phyloP scores from a whole-genome alignment of 805 yeast species.

The Candida fluviatilis region DNA sequence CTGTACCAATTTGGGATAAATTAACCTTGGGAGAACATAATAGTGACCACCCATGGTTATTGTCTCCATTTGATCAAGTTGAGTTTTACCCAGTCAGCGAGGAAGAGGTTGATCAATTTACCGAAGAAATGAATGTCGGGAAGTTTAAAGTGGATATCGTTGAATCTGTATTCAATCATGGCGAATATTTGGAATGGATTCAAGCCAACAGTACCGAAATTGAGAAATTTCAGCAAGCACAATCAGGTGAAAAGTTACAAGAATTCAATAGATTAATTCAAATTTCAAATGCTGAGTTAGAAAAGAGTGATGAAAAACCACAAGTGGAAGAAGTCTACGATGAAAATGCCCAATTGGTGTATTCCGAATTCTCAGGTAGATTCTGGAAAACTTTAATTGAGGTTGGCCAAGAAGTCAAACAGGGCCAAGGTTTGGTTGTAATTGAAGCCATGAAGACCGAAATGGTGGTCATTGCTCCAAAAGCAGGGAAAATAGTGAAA shows the following conservation, averaged over 20 bases:
- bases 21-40: constrained; percentile 67
- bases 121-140: constrained; percentile 78
- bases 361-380: constrained; percentile 95
- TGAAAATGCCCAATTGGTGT: constrained; percentile 78
- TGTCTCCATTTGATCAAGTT: constrained; percentile 89
- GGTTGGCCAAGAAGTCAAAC: constrained; percentile 70
- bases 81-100: constrained; percentile 92
- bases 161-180: constrained; percentile 79
- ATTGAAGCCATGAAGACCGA: constrained; percentile 99
- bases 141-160: constrained; percentile 68
- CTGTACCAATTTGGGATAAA: constrained; percentile 98
- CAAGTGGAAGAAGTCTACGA: constrained; percentile 57
- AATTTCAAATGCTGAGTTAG: constrained; percentile 71
- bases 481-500: constrained; percentile 66
- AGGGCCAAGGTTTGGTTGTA: constrained; percentile 78
- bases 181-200: constrained; percentile 74
- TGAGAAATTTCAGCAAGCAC: constrained; percentile 58
- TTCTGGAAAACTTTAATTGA: constrained; percentile 89
- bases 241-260: constrained; percentile 76
- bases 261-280: constrained; percentile 84
- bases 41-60: constrained; percentile 73
- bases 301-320: constrained; percentile 41
- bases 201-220: constrained; percentile 70
- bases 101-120: constrained; percentile 66
- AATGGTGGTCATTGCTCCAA: constrained; percentile 78